Evolutionary conservation across 345 rosid species (phyloP).

Genomic region (Iberis pinnata): DNA sequence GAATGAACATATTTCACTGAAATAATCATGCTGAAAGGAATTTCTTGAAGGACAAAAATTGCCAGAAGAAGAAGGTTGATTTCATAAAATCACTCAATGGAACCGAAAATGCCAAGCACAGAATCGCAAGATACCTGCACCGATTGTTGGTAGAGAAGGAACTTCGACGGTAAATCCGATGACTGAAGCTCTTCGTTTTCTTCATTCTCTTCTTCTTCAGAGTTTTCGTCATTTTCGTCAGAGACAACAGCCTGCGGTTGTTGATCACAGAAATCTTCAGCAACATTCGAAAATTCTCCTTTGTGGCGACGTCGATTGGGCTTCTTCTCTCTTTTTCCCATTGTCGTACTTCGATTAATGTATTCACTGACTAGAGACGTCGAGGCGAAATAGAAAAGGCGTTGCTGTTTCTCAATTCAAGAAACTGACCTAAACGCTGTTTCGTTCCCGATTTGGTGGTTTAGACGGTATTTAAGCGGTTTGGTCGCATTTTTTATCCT

Average conservation of each 20-base stretch:
- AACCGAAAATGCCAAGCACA: neutral
- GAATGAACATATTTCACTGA: too few relatives aligned
- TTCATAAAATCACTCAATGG: neutral
- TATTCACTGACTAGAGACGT: neutral
- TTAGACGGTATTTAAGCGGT: neutral
- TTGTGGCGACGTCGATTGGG: constrained; percentile 45
- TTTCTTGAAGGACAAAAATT: too few relatives aligned
- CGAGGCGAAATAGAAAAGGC: neutral
- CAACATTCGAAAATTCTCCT: constrained; percentile 27
- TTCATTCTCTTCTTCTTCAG: constrained; percentile 28
- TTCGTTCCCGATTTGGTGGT: neutral
- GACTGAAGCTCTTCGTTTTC: constrained; percentile 31
- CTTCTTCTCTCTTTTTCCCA: constrained; percentile 80
- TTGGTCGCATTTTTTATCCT: neutral
- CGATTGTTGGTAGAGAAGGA: constrained; percentile 74
- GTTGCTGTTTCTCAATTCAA: neutral
- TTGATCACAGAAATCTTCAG: constrained; percentile 41
- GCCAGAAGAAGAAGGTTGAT: neutral
- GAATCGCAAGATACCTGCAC: constrained; percentile 47
- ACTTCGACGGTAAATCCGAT: constrained; percentile 56
- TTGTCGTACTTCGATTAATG: constrained; percentile 10
- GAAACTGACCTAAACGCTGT: constrained; percentile 4
- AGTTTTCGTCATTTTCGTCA: constrained; percentile 31
- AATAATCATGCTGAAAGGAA: too few relatives aligned
- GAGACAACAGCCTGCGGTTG: constrained; percentile 15